Base-by-base conservation (phyloP, 257 asterid genomes). In the Solanum ahanhuiri region DNA sequence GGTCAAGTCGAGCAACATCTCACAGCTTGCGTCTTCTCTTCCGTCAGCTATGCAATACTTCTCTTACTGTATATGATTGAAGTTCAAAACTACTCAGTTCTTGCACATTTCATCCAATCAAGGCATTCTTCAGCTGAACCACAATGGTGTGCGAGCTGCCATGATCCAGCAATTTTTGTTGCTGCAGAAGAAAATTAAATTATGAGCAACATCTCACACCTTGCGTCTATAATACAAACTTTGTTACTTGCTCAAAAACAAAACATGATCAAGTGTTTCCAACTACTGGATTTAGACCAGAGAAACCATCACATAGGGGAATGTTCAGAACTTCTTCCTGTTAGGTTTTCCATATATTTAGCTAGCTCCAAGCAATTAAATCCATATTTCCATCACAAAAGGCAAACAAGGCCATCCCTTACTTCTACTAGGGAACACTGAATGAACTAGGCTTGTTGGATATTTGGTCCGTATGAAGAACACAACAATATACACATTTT, bases 91-190 rank as follows among this genome's bases (percentile, higher is more conserved):
- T 87, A 95, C 92, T 93, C 93, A 20, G 87, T 90, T 85, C 94
- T 91, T 30, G 92, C 92, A 63, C 97, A 95, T 85, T 96, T 96
- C 97, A 96, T 94, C 97, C 97, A 95, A 14, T 93, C 92, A 25
- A 86, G 39, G 90, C 96, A 96, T 87, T 92, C 96, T 28, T 94
- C 93, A 35, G 96, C 87, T 30, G 95, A 88, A 83, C 94, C 96
- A 30, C 88, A 87, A 23, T 98, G 97, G 85, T 93, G 87, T 18
- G 98, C 92, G 14, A 96, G 97, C 87, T 96, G 98, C 98, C 97
- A 96, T 83, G 15, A 43, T 94, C 93, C 7, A 93, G 66, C 73
- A 92, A 82, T 82, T 94, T 95, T 85, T 93, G 90, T 93, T 93
- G 96, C 99, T 95, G 93, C 69, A 41, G 34, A 79, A 41, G 58